These are phyloP conservation scores for Chlamydomonas incerta DNA, from an alignment of 139 green algal genomes.

Conservation along the genomic window DNA sequence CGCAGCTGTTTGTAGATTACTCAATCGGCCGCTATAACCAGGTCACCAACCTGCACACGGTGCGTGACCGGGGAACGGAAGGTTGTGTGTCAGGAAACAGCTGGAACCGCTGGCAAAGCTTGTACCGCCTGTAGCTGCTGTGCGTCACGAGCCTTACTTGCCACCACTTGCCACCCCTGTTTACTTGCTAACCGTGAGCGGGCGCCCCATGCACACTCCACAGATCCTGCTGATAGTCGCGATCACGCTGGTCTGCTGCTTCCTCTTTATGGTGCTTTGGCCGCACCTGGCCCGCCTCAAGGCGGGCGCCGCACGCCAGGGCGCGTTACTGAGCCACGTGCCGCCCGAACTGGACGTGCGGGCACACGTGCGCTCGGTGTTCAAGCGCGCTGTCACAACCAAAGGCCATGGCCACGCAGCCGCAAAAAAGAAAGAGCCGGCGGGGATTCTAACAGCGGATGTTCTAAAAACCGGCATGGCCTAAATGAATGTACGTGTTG, in stretches of 20 bases:
- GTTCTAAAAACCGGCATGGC: too few species aligned
- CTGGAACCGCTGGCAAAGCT: too few species aligned
- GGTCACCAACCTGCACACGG: neutral
- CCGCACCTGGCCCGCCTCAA: slow-evolving; percentile 2
- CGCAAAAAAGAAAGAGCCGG: neutral
- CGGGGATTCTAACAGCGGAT: too few species aligned
- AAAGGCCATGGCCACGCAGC: neutral
- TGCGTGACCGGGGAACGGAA: too few species aligned
- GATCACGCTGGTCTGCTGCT: neutral
- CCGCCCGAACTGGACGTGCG: slow-evolving; percentile 28
- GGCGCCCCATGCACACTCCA: neutral
- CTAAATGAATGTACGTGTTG: too few species aligned
- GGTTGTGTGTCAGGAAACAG: neutral
- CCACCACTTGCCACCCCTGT: neutral
- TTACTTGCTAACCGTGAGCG: too few species aligned
- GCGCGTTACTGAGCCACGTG: slow-evolving; percentile 23
- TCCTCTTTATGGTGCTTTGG: slow-evolving; percentile 15
- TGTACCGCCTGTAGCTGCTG: too few species aligned
- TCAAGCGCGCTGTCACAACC: neutral
- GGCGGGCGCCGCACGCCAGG: neutral
- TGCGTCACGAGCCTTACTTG: too few species aligned
- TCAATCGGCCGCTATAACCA: slow-evolving; percentile 1
- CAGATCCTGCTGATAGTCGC: slow-evolving; percentile 39
- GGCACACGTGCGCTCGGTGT: slow-evolving; percentile 23
- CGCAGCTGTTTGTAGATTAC: slow-evolving; percentile 26